Conservation (phyloP, 257 asterid species). For the Salvia miltiorrhiza region DNA sequence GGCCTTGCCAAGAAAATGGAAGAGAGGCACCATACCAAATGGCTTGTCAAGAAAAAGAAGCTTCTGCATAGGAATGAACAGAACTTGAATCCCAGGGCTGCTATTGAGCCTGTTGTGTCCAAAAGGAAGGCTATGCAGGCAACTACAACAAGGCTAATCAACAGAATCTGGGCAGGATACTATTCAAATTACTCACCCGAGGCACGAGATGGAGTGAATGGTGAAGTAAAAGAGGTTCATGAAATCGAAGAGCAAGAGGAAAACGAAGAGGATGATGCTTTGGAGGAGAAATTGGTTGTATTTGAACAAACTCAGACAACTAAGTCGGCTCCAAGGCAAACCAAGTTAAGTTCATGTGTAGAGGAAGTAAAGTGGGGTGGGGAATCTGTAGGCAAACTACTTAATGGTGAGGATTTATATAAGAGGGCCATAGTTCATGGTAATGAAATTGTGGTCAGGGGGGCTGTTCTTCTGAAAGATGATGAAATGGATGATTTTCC, state of each 20-base stretch:
- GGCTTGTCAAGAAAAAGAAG: slow-evolving; percentile 92
- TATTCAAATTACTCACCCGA: slow-evolving; percentile 83
- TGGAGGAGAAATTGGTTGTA: slow-evolving; percentile 42
- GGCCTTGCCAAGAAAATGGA: slow-evolving; percentile 85
- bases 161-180: slow-evolving; percentile 90
- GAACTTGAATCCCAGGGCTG: slow-evolving; percentile 86
- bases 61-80: slow-evolving; percentile 42
- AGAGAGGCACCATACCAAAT: slow-evolving; percentile 85
- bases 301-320: slow-evolving; percentile 36
- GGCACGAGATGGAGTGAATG: slow-evolving; percentile 33
- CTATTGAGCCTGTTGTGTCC: slow-evolving; percentile 64
- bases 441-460: slow-evolving; percentile 52
- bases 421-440: slow-evolving; percentile 52
- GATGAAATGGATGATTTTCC: slow-evolving; percentile 46
- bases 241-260: slow-evolving; percentile 73
- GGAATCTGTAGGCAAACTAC: slow-evolving; percentile 48
- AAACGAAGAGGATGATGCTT: slow-evolving; percentile 68
- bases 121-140: slow-evolving; percentile 96
- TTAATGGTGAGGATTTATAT: slow-evolving; percentile 57
- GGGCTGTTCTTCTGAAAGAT: slow-evolving; percentile 58
- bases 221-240: slow-evolving; percentile 58
- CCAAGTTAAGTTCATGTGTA: slow-evolving; percentile 37
- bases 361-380: slow-evolving; percentile 68
- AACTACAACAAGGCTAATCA: slow-evolving; percentile 78
- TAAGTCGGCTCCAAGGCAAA: slow-evolving; percentile 29